Evolutionary conservation across 2,329 filamentous ascomycete species (phyloP), one percentile per base, ranked within the genome.

Genomic region (Aspergillus unguis): DNA sequence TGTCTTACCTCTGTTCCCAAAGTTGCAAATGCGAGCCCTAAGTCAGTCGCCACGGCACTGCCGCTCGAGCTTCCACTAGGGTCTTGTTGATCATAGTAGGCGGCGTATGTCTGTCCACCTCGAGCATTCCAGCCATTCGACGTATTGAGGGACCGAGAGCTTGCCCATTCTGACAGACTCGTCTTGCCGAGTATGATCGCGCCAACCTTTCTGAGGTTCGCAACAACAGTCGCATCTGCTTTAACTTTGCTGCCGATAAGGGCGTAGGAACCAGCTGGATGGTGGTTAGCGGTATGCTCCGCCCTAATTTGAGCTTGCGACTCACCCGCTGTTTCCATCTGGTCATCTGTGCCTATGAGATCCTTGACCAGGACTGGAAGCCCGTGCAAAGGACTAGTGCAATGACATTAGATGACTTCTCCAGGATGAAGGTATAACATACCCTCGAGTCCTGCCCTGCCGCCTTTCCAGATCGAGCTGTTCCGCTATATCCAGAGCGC

Each of bases 301-400:
- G 26, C 2, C 2, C 6, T 6, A n/a, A 33, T 6, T 5, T 28
- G 11, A 7, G 1, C 2, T 9, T 10, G 17, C 23, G 6, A 44
- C 55, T 35, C 50, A 70, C 68, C 75, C 1, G 81, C 84, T 56
- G 82, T 86, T 61, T 83, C 79, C 82, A 86, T 84, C 53, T 74
- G 65, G 62, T 87, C 84, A 2, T 70, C 65, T 0, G 84, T 87
- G 10, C 80, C 84, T 44, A 88, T 85, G 62, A 85, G 86, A 68
- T 85, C 81, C 66, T 88, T 88, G 69, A 87, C 75, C 4, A 87
- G 68, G 26, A 87, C 79, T 0, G 85, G 85, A 3, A 87, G 76
- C 5, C 85, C 85, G 62, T 87, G 83, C 0, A 86, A 72, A 2
- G 82, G 81, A 0, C 78, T 76, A 25, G 10, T 43, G 25, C 10